phyloP scores from a whole-genome alignment of 1,284 basidiomycete species.

The Ustilago sp. region DNA sequence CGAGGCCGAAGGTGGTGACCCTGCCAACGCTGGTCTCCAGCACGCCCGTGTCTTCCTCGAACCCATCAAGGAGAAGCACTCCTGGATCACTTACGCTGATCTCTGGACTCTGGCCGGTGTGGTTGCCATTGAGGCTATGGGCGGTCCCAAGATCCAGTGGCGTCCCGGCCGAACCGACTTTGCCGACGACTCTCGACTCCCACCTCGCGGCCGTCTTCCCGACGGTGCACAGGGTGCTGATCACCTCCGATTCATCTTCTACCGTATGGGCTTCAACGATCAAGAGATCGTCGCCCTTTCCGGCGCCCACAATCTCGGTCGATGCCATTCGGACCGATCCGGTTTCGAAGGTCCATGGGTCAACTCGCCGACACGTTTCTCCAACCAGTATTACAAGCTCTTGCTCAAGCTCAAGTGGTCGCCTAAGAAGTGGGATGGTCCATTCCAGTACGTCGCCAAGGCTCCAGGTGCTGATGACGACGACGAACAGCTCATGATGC shows the following conservation, averaged over 20 bases:
- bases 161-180: constrained; percentile 72
- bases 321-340: constrained; percentile 65
- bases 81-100: constrained; percentile 73
- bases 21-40: constrained; percentile 71
- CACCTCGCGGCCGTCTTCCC: constrained; percentile 71
- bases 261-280: constrained; percentile 73
- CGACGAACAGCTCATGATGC: constrained; percentile 73
- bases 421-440: constrained; percentile 72
- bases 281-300: constrained; percentile 75
- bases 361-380: constrained; percentile 65
- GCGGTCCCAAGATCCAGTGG: constrained; percentile 72
- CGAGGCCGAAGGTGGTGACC: constrained; percentile 70
- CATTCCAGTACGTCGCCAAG: constrained; percentile 67
- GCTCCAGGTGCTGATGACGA: constrained; percentile 67
- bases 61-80: constrained; percentile 72
- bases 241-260: constrained; percentile 73
- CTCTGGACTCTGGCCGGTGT: constrained; percentile 71
- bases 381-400: constrained; percentile 69
- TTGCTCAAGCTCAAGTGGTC: constrained; percentile 72
- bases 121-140: constrained; percentile 72
- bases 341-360: constrained; percentile 69
- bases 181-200: constrained; percentile 67
- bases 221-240: constrained; percentile 72
- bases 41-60: constrained; percentile 73
- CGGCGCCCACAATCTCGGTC: constrained; percentile 74